Percentiles rank a stretch among this genome's conserved stretches.
Conservation (phyloP, 164 flowering plant genomes). For the Echeveria elegans region DNA sequence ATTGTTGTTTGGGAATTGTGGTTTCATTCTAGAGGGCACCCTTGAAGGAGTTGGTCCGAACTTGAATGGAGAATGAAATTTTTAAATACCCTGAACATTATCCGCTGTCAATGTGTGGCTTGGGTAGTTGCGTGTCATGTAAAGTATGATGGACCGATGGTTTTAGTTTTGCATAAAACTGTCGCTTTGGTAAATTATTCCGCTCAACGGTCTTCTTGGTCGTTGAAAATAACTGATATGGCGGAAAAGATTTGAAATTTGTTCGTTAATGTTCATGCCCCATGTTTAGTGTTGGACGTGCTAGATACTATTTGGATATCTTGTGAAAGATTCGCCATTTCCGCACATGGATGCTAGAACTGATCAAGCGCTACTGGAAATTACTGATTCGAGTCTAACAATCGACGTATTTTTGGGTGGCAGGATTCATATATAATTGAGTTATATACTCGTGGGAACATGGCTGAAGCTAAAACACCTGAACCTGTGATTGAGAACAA, state of each 20-base stretch:
- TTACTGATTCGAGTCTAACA: neutral
- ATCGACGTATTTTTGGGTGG: neutral
- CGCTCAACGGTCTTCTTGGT: neutral
- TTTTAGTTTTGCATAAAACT: neutral
- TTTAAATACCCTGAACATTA: neutral
- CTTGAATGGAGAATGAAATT: neutral
- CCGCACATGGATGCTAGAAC: too few relatives aligned
- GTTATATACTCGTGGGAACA: neutral
- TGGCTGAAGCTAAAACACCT: neutral
- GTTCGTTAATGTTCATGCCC: neutral
- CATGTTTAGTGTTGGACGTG: neutral
- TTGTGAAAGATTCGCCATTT: neutral
- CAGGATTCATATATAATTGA: neutral
- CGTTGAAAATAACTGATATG: neutral
- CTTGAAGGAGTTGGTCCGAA: neutral
- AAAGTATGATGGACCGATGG: neutral
- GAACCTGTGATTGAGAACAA: constrained; percentile 1
- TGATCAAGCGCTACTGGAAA: too few relatives aligned
- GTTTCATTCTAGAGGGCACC: neutral
- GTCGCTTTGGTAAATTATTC: neutral
- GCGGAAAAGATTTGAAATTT: neutral
- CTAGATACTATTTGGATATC: neutral
- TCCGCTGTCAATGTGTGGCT: neutral
- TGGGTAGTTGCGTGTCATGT: neutral
- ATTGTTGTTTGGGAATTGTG: neutral